A percentile compares a stretch with the other conserved stretches of the same genome.
Conservation (phyloP, 805 yeast species). For the Clavispora vitiphila region DNA sequence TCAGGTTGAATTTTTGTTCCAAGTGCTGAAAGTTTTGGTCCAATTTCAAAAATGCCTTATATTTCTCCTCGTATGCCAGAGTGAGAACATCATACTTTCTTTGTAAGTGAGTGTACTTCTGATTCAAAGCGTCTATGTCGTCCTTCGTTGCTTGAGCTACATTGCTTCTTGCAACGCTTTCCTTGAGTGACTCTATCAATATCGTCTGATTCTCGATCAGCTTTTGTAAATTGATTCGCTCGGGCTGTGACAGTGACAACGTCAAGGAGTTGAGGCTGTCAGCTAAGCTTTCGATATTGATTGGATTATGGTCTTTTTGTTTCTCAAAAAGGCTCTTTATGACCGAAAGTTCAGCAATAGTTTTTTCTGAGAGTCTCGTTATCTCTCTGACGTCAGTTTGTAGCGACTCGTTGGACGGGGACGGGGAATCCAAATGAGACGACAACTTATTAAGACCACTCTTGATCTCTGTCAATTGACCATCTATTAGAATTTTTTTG, state of each 20-base stretch:
- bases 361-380: neutral
- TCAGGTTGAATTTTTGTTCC: constrained; percentile 10
- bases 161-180: neutral
- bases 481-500: neutral
- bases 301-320: neutral
- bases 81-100: constrained; percentile 18
- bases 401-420: neutral
- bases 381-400: neutral
- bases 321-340: neutral
- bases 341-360: neutral
- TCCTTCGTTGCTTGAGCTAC: neutral
- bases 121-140: neutral
- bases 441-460: neutral
- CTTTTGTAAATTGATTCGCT: neutral
- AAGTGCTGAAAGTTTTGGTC: constrained; percentile 19
- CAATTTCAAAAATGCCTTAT: constrained; percentile 17
- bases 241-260: neutral
- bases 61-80: constrained; percentile 21
- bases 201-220: neutral
- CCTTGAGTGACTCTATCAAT: neutral
- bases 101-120: constrained; percentile 9
- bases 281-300: neutral
- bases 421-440: neutral
- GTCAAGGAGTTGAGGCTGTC: neutral
- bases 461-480: neutral